Base-by-base conservation (phyloP, 805 yeast genomes). In the Pichia scutulata region DNA sequence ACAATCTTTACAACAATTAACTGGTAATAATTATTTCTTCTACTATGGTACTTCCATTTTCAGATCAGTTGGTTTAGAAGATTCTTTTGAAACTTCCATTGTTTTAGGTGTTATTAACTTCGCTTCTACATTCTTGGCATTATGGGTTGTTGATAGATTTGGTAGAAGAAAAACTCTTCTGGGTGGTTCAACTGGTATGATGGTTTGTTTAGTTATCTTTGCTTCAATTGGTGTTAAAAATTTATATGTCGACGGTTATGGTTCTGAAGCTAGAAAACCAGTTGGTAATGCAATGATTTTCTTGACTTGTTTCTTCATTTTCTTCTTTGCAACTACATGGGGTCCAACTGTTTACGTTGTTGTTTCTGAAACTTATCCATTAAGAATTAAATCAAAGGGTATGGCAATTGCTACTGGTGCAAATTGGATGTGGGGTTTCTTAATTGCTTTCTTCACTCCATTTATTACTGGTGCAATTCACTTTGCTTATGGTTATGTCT, bases 241-340 rank as follows among this genome's bases (percentile, higher is more conserved):
- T 39, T 68, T 80, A 52, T 67, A 68, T 55, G 60, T 63, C 14
- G 67, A 71, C 51, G 74, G 74, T 36, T 69, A 65, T 54, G 71
- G 67, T 60, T 63, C 65, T 46, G 60, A 62, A 48, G 57, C 76
- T 36, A 66, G 75, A 41, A 73, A 71, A 55, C 73, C 81, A 51
- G 77, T 82, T 47, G 86, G 86, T 60, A 60, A 70, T 53, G 78
- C 75, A 12, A 79, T 84, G 86, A 81, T 84, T 60, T 75, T 75
- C 59, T 71, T 83, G 49, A 74, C 88, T 7, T 81, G 86, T 69
- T 61, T 82, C 47, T 84, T 74, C 69, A 78, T 84, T 51, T 71
- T 80, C 67, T 80, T 73, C 65, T 84, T 84, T 62, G 89, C 90
- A 3, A 73, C 80, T 24, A 80, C 89, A n/a, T 80, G 87, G 82